A percentile compares a stretch with the other conserved stretches of the same genome.
Conservation (phyloP, 768 basidiomycete genomes). For the Ephemerocybe angulata region DNA sequence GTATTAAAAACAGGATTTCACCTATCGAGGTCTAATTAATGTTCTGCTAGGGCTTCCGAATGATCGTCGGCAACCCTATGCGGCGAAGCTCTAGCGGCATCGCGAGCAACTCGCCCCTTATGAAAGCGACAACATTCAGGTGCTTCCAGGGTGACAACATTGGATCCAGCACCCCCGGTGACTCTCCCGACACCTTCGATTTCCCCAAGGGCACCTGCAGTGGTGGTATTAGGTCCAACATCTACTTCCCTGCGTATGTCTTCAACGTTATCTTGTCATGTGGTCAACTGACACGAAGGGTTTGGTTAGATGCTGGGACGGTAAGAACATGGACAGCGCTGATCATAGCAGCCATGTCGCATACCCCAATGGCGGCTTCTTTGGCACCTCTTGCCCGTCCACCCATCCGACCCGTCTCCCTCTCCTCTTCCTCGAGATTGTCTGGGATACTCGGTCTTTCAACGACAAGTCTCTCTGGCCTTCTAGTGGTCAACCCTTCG, state of each 20-base stretch:
- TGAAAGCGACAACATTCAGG: slow-evolving; percentile 17
- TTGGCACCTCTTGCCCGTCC: slow-evolving; percentile 7
- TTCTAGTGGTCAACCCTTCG: slow-evolving; percentile 16
- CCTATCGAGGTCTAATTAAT: too few species aligned
- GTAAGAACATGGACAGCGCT: slow-evolving; percentile 17
- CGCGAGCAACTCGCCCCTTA: slow-evolving; percentile 10
- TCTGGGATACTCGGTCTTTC: slow-evolving; percentile 15
- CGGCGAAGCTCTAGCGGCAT: slow-evolving; percentile 8
- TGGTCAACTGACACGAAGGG: neutral
- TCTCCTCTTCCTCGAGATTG: slow-evolving; percentile 9
- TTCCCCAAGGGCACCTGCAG: slow-evolving; percentile 15
- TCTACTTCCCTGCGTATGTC: slow-evolving; percentile 17
- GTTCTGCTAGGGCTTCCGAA: slow-evolving; percentile 19
- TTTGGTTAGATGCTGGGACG: slow-evolving; percentile 19
- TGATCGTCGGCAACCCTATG: slow-evolving; percentile 20
- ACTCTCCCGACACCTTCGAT: slow-evolving; percentile 15
- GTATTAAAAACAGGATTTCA: neutral
- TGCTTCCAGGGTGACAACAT: slow-evolving; percentile 16
- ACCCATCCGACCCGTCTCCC: slow-evolving; percentile 8
- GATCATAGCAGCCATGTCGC: slow-evolving; percentile 20
- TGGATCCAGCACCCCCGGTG: slow-evolving; percentile 15
- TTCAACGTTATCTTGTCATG: neutral
- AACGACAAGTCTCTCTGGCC: slow-evolving; percentile 20
- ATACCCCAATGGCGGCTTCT: slow-evolving; percentile 14
- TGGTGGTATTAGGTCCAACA: slow-evolving; percentile 20